Percentiles rank a stretch among this genome's conserved stretches.
Conservation (phyloP, 2,329 filamentous ascomycete genomes). For the Epichloe hybrida region DNA sequence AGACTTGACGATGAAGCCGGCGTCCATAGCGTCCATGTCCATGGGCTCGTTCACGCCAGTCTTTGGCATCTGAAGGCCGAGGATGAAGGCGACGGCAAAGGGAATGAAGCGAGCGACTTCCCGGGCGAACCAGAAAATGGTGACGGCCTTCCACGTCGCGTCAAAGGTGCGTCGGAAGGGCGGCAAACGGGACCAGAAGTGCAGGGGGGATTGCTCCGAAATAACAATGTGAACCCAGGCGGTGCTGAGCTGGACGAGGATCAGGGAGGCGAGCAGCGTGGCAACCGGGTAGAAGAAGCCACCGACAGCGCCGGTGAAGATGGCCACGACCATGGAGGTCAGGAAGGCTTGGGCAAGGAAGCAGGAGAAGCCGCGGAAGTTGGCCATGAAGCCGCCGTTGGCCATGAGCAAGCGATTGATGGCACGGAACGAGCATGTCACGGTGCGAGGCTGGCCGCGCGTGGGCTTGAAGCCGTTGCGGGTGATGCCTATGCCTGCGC, state of each 20-base stretch:
- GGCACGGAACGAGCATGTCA: constrained; percentile 38
- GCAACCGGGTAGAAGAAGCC: constrained; percentile 26
- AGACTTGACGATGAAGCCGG: constrained; percentile 24
- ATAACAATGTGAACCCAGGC: constrained; percentile 83
- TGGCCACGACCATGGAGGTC: constrained; percentile 23
- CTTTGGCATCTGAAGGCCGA: constrained; percentile 29
- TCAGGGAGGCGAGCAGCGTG: constrained; percentile 43
- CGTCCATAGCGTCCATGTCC: constrained; percentile 16
- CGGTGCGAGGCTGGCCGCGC: constrained; percentile 21
- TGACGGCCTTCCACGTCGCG: constrained; percentile 55
- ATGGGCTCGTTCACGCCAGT: constrained; percentile 22
- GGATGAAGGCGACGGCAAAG: constrained; percentile 23
- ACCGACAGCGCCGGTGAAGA: constrained; percentile 32
- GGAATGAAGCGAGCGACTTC: constrained; percentile 37
- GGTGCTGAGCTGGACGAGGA: constrained; percentile 55
- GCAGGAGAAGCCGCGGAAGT: constrained; percentile 55
- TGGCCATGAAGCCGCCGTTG: constrained; percentile 48
- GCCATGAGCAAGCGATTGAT: constrained; percentile 43
- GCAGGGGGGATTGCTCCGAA: constrained; percentile 46
- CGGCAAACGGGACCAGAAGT: constrained; percentile 58
- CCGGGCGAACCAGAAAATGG: constrained; percentile 45
- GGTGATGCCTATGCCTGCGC: constrained; percentile 9
- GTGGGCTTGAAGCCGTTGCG: constrained; percentile 21
- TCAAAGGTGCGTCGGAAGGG: constrained; percentile 49
- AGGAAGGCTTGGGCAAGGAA: constrained; percentile 25